Base-by-base conservation (phyloP, 352 stramenopile genomes). In the Pythium guiyangense region DNA sequence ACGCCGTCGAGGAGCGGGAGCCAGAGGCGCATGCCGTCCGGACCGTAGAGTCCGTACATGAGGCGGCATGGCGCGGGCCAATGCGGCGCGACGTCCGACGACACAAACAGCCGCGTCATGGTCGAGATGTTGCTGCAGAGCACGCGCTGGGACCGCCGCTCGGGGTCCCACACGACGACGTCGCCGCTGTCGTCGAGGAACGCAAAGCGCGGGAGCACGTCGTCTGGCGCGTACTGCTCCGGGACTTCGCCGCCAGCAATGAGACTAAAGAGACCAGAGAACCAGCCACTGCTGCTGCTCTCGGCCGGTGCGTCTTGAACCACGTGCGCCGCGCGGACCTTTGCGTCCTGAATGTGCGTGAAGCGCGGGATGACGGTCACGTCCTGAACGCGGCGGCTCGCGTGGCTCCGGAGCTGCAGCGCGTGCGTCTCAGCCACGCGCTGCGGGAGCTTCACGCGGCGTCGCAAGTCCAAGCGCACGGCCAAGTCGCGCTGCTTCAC, bases 1-100 rank as follows among this genome's bases (percentile, higher is more conserved):
- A 94, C 79, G n/a, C 82, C 80, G 46, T 94, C 84, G 4, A 94
- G 58, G 44, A 92, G 57, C 6, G 84, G 84, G 27, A 92, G 71
- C 82, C 82, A 94, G 8, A 90, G 47, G 25, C 74, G 71, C 74
- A 92, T 88, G 27, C 84, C 84, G 17, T 90, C 69, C 0, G 77
- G 74, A 0, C 84, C 82, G 31, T 94, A 92, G 9, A 94, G 60
- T 9, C 82, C 82, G 48, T 79, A 80, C 51, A 92, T 73, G 4
- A 90, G 62, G 2, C 74, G 73, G 22, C 77, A 92, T 3, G 78
- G 69, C 37, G 73, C 73, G 43, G 85, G 80, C 79, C 82, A 92
- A 9, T 67, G 59, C 14, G 63, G 45, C 50, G 74, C 84, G 2
- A 67, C 69, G 25, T 69, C 51, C 1, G 71, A 42, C 0, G 63